Base-by-base conservation (phyloP, 345 rosid genomes). In the Arabidopsis arenosa region DNA sequence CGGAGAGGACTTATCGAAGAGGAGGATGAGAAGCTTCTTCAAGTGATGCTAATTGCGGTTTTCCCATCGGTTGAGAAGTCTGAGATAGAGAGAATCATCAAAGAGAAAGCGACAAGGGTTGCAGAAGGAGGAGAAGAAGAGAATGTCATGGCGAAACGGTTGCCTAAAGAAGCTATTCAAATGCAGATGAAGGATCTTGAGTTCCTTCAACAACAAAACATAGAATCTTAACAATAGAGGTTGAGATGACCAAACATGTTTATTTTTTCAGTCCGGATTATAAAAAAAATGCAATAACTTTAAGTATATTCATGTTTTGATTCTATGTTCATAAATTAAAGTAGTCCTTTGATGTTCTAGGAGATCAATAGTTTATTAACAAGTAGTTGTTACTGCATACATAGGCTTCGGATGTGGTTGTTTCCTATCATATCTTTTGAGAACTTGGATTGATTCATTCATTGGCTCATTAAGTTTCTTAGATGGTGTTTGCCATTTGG, bases 181-280 rank as follows among this genome's bases (percentile, higher is more conserved):
- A 65, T 87, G 87, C 99, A 95, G 74, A 92, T 92, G 97, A 95
- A 90, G 76, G 97, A 95, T 80, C 97, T 95, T 41, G 84, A 89
- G 63, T 95, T 95, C 83, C 96, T 95, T 66, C 77, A 84, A 81
- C 77, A 84, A 81, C 93, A 90, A 65, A 90, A 84, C 58, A 85
- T 55, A 9, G 93, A 92, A 12, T 63, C 83, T 67, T 87, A 55
- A 84, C 60, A 56, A 47, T 62, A 62, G 21, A 41, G 51, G 10
- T 41, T 23, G 36, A 62, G 51, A 62, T 57, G 54, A 10, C 51
- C 11, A 52, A 68, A 53, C 52, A 70, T 58, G 28, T 63, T 18
- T 45, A 58, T 5, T 8, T 48, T 33, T n/a, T 7, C 10, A 23
- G 14, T 54, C 28, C 7, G 48, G 63, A 30, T 28, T 28, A 28